Percentiles rank a stretch among this genome's conserved stretches.
These are phyloP conservation scores for Colletotrichum tropicale DNA, from an alignment of 2,329 filamentous ascomycete species.

Conservation along the genomic window DNA sequence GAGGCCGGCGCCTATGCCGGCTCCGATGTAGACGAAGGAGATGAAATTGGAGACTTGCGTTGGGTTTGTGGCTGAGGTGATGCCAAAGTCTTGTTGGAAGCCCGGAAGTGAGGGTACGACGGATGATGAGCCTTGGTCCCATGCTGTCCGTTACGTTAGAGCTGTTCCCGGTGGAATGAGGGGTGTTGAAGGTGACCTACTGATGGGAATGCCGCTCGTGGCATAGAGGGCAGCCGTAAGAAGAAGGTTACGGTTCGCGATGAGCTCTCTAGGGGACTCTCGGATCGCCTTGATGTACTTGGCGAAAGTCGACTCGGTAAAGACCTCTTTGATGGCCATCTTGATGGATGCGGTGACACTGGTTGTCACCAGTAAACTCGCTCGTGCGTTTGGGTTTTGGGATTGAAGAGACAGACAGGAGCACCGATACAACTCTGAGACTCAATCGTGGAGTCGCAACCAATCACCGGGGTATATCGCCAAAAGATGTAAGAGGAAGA, in stretches of 20 bases:
- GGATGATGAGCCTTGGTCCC: conserved; percentile 16
- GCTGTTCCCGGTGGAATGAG: too few species aligned
- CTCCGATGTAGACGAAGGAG: conserved; percentile 35
- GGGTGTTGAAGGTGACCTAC: not conserved
- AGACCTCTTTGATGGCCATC: not conserved
- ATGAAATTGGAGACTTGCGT: conserved; percentile 35
- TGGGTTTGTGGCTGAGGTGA: conserved; percentile 25
- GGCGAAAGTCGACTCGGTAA: conserved; percentile 1
- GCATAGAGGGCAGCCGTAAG: conserved; percentile 23
- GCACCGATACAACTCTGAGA: not conserved
- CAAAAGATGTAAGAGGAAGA: not conserved
- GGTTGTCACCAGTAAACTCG: not conserved
- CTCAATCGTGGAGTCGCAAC: not conserved
- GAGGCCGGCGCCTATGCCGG: conserved; percentile 23
- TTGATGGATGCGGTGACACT: not conserved
- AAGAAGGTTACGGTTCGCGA: conserved; percentile 19
- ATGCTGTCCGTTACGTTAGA: not conserved
- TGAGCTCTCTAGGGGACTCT: conserved; percentile 22
- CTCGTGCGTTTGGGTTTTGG: not conserved
- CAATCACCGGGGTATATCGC: not conserved
- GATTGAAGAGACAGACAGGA: not conserved
- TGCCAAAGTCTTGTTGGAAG: conserved; percentile 38
- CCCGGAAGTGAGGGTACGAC: conserved; percentile 35
- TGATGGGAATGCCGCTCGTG: conserved; percentile 21
- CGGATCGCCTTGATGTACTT: conserved; percentile 21